phyloP scores from a whole-genome alignment of 352 stramenopile species.

The Pythium aquatile region DNA sequence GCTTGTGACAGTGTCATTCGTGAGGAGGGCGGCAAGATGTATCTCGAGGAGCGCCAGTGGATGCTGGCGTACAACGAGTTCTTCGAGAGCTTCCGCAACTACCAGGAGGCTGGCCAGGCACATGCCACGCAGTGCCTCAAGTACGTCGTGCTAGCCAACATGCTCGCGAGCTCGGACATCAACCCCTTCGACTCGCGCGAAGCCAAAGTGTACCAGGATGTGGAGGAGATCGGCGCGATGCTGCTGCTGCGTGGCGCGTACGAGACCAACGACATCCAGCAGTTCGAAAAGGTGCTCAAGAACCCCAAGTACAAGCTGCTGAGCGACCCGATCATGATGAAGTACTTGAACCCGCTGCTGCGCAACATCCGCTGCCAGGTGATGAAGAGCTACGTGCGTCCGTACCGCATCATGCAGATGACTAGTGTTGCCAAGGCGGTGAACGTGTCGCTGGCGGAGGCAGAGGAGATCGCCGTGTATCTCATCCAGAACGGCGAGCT shows the following conservation, averaged over 20 bases:
- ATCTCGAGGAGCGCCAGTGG: constrained; percentile 88
- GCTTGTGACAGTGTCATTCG: constrained; percentile 59
- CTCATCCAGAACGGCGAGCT: constrained; percentile 92
- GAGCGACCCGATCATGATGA: constrained; percentile 92
- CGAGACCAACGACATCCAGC: constrained; percentile 89
- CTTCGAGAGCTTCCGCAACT: constrained; percentile 92
- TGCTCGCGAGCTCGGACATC: constrained; percentile 90
- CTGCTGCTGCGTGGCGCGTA: constrained; percentile 69
- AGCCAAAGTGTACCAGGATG: constrained; percentile 90
- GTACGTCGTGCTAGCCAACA: constrained; percentile 92
- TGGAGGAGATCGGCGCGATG: constrained; percentile 79
- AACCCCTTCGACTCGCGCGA: constrained; percentile 93
- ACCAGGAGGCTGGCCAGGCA: constrained; percentile 89
- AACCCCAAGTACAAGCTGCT: constrained; percentile 91
- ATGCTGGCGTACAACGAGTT: constrained; percentile 93
- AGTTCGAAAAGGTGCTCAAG: constrained; percentile 92
- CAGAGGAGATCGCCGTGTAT: constrained; percentile 89
- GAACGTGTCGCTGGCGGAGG: constrained; percentile 85
- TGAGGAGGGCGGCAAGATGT: constrained; percentile 94
- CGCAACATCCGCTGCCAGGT: constrained; percentile 94
- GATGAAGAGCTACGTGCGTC: constrained; percentile 87
- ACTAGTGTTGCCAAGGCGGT: constrained; percentile 85
- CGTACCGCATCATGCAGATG: constrained; percentile 91
- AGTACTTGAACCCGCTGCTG: constrained; percentile 89
- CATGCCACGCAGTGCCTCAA: constrained; percentile 90